Conservation (phyloP, 78 protist species). For the Protostelium mycophagum region DNA sequence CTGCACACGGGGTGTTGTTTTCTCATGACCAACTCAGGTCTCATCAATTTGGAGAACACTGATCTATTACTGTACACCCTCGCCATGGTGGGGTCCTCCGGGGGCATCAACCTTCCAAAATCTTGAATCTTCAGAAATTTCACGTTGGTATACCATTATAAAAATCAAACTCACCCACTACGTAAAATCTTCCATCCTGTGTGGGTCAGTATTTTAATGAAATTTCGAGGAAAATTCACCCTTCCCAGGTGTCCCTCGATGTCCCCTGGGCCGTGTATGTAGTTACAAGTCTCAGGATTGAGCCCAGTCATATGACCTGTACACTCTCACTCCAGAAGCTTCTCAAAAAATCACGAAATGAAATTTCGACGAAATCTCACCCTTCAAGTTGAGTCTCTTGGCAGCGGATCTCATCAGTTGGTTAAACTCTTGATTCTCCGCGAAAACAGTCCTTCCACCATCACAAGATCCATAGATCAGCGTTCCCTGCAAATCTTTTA, state of each 20-base stretch:
- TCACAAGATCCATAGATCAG: conserved; percentile 41
- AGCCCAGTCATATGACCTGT: conserved; percentile 61
- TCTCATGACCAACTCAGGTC: conserved; percentile 58
- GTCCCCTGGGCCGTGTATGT: conserved; percentile 57
- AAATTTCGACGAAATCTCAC: too few relatives aligned
- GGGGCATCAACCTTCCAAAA: not conserved
- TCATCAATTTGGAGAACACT: conserved; percentile 25
- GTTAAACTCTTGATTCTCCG: not conserved
- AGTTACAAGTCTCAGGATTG: conserved; percentile 7
- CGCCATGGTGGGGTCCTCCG: not conserved
- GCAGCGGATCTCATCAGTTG: conserved; percentile 48
- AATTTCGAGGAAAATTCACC: conserved; percentile 16
- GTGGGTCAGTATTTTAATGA: not conserved
- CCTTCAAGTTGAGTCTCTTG: conserved; percentile 38
- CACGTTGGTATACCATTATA: too few relatives aligned
- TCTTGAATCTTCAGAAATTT: not conserved
- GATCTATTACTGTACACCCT: not conserved
- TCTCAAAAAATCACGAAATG: too few relatives aligned
- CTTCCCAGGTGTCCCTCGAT: conserved; percentile 60
- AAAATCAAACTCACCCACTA: not conserved
- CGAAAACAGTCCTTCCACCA: conserved; percentile 37
- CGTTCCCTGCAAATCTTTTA: conserved; percentile 15
- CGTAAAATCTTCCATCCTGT: not conserved
- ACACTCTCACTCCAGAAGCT: too few relatives aligned
- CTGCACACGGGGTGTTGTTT: conserved; percentile 20